These are phyloP conservation scores for Pseudogymnoascus sp. DNA, from an alignment of 2,329 filamentous ascomycete species.

Conservation along the genomic window DNA sequence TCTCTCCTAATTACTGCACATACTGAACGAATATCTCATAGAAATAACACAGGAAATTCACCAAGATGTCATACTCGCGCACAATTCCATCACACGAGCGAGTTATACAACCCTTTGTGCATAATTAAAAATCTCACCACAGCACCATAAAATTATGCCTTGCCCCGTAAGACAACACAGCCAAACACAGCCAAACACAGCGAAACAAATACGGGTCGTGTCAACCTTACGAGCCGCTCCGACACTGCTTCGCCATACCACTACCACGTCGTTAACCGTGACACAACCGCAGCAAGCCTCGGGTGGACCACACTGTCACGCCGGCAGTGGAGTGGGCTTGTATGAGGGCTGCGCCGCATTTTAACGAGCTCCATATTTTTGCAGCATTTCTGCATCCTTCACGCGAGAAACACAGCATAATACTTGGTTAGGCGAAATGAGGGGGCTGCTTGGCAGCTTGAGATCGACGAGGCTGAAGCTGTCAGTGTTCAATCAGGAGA, in stretches of 20 bases:
- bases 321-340: not conserved
- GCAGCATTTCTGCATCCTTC: not conserved
- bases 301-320: not conserved
- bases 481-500: not conserved
- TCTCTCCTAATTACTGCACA: not conserved
- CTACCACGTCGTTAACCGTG: not conserved
- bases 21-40: not conserved
- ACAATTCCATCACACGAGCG: not conserved
- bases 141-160: not conserved
- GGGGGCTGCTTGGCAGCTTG: not conserved
- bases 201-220: not conserved
- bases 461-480: constrained; percentile 4
- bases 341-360: not conserved
- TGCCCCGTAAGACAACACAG: not conserved
- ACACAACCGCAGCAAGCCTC: not conserved
- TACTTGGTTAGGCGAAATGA: constrained; percentile 1
- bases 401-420: not conserved
- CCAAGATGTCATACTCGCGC: not conserved
- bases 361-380: not conserved
- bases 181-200: not conserved
- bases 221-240: not conserved
- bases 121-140: not conserved
- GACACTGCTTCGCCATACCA: not conserved
- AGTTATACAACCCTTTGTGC: not conserved
- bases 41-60: not conserved